phyloP scores from a whole-genome alignment of 1,139 yeast genomes.

The Tardiomyces depauwii region DNA sequence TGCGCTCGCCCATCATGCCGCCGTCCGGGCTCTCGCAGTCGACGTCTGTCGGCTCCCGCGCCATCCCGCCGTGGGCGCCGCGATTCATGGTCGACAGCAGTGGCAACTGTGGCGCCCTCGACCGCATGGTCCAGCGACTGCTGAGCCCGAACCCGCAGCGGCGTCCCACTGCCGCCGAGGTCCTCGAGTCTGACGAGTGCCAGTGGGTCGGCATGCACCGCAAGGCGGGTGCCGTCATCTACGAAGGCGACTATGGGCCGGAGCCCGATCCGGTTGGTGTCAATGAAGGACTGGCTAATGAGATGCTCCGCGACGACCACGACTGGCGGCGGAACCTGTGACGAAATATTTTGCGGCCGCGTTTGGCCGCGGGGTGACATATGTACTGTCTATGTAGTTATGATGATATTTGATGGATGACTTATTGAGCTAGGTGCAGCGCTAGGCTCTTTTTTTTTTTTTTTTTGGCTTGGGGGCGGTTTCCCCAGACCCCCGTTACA shows the following conservation, averaged over 20 bases:
- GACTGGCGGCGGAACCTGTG: neutral
- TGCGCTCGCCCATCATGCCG: conserved; percentile 1
- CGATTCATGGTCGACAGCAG: conserved; percentile 66
- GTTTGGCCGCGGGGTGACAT: too few species aligned
- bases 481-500: too few species aligned
- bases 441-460: too few species aligned
- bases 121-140: conserved; percentile 79
- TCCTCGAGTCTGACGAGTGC: conserved; percentile 63
- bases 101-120: conserved; percentile 61
- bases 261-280: conserved; percentile 27
- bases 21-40: neutral
- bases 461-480: too few species aligned
- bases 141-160: conserved; percentile 73
- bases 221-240: conserved; percentile 90
- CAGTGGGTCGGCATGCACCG: conserved; percentile 69
- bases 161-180: conserved; percentile 66
- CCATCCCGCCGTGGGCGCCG: conserved; percentile 72
- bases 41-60: neutral
- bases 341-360: neutral
- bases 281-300: neutral
- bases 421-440: too few species aligned
- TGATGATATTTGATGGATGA: too few species aligned
- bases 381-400: too few species aligned
- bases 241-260: conserved; percentile 96
- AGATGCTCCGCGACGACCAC: neutral